Evolutionary conservation across 1,284 basidiomycete genomes (phyloP), one percentile per base, ranked within the genome.

Genomic region (Peniophora sp.): DNA sequence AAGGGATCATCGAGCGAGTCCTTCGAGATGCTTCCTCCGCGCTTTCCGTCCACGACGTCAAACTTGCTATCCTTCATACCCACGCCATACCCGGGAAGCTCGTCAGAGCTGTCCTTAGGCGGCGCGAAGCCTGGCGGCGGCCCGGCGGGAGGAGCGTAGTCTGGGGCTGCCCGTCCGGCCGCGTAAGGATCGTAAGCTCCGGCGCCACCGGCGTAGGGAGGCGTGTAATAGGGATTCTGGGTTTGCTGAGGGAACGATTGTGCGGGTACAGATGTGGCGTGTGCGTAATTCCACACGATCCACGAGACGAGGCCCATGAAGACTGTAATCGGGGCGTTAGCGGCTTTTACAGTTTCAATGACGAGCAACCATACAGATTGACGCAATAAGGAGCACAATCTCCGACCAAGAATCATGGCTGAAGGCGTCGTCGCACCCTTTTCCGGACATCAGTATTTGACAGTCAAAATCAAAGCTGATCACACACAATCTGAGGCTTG

Each of bases 311-410:
- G 61, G 19, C 71, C 55, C 50, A 81, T 70, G 38, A 82, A 59
- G 47, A 77, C 78, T 82, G 52, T 24, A 50, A 41, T 14, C 5
- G 17, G 8, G 8, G 32, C 52, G 50, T 53, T 1, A 45, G 45
- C 25, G 34, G 25, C 47, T 1, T 20, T 24, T 43, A 47, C 47
- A 20, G 51, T 48, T n/a, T 32, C 12, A 5, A 24, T 2, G 11
- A 43, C 11, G 34, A 45, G 22, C 2, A 10, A 2, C 64, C 75
- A 47, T 61, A 79, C 77, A 41, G 50, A 74, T 68, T 27, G 72
- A 76, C 61, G 79, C 63, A 58, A 84, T 64, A 52, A 85, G 72
- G 56, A 74, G 75, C 44, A 85, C 62, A 56, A 89, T 78, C 56
- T 81, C 75, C 17, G 73, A 69, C 72, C 78, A 78, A 2, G 82